phyloP scores from a whole-genome alignment of 1,284 basidiomycete species.

The Malassezia slooffiae region DNA sequence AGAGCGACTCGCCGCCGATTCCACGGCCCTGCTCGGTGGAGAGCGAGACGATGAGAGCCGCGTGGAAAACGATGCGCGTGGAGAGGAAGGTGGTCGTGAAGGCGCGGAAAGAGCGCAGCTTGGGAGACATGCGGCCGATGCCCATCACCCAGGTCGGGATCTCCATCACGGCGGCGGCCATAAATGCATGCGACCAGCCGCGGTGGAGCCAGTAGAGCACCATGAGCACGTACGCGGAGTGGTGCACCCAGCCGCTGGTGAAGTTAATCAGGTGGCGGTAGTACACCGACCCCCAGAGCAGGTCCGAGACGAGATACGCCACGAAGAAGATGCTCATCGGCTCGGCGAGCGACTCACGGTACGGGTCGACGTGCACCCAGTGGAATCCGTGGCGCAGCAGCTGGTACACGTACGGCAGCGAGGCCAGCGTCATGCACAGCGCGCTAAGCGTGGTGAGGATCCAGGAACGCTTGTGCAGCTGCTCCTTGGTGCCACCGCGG shows the following conservation, averaged over 20 bases:
- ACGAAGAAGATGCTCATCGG: constrained; percentile 36
- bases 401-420: constrained; percentile 35
- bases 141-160: constrained; percentile 44
- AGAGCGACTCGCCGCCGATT: constrained; percentile 24
- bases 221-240: constrained; percentile 36
- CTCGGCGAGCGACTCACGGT: constrained; percentile 27
- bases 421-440: constrained; percentile 30
- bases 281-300: constrained; percentile 36
- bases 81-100: constrained; percentile 41
- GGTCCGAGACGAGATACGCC: constrained; percentile 39
- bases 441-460: constrained; percentile 42
- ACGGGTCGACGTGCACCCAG: constrained; percentile 22
- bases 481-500: constrained; percentile 22
- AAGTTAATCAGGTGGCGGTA: constrained; percentile 42
- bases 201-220: constrained; percentile 31
- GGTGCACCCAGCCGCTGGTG: constrained; percentile 42
- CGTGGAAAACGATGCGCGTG: constrained; percentile 39
- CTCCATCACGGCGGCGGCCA: constrained; percentile 36
- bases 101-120: constrained; percentile 39
- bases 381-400: constrained; percentile 30
- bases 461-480: constrained; percentile 42
- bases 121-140: constrained; percentile 31
- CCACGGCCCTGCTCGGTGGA: constrained; percentile 25
- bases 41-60: constrained; percentile 26
- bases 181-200: constrained; percentile 35